These are phyloP conservation scores for Nakaseomyces nivariensis DNA, from an alignment of 1,139 yeast species.

Conservation along the genomic window DNA sequence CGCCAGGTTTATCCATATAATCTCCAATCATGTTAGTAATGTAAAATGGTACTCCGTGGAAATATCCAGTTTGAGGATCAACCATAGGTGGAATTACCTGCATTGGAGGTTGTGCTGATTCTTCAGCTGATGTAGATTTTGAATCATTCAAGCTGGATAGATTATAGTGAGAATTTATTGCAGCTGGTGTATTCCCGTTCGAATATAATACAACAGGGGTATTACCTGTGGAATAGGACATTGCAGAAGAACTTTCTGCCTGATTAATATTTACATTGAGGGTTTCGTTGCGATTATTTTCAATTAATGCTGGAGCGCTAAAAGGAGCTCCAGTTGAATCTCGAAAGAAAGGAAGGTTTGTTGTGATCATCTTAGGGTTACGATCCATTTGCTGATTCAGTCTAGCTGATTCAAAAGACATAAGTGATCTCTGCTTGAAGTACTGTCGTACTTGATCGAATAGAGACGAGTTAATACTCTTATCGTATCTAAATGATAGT, in stretches of 20 bases:
- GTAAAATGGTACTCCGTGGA: not conserved
- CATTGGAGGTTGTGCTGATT: not conserved
- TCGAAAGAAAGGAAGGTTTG: not conserved
- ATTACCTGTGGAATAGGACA: slow-evolving; percentile 1
- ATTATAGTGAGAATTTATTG: not conserved
- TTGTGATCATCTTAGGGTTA: not conserved
- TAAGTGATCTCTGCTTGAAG: not conserved
- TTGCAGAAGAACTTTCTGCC: not conserved
- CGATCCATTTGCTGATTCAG: not conserved
- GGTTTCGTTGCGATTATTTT: not conserved
- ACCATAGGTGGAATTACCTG: not conserved
- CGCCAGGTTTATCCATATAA: not conserved
- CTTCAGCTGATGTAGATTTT: not conserved
- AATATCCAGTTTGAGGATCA: not conserved
- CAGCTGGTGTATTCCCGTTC: not conserved
- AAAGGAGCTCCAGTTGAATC: not conserved
- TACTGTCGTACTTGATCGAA: slow-evolving; percentile 19
- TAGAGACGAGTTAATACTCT: slow-evolving; percentile 14
- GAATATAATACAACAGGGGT: not conserved
- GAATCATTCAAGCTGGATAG: not conserved
- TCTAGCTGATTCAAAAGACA: not conserved
- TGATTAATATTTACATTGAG: not conserved
- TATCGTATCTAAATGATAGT: slow-evolving; percentile 44
- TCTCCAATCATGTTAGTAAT: not conserved
- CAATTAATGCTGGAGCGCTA: not conserved